Base-by-base conservation (phyloP, 2,329 filamentous ascomycete genomes). In the Blastomyces percursus region DNA sequence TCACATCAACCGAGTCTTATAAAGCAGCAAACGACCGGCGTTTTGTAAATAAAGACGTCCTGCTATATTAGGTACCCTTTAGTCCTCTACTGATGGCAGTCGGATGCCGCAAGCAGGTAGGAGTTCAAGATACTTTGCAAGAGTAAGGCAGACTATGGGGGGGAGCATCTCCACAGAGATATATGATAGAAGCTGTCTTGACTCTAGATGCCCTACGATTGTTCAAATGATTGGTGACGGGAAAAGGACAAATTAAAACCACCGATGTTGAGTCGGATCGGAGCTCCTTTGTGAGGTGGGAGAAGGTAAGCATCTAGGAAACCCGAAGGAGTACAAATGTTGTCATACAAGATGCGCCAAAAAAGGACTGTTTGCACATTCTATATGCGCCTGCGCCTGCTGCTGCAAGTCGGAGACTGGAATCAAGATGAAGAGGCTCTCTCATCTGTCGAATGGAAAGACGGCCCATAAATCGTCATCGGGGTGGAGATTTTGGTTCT, bases 111-210 rank as follows among this genome's bases (percentile, higher is more conserved):
- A 59, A 32, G 42, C 24, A 59, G 56, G 2, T 21, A 44, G 56
- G 24, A 30, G 19, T 48, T 35, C 40, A 59, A 46, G 42, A 27
- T 59, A 59, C 11, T 48, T 59, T 35, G 42, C 8, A 48, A 46
- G 46, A 48, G 24, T 46, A 19, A 40, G 14, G 56, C 16, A 16
- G 56, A 35, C 48, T 30, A 59, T 48, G 24, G 12, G n/a, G 24
- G 16, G 16, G 21, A 57, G 21, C 56, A 59, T 59, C 24, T 59
- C 56, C n/a, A 32, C n/a, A 42, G 21, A 46, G 56, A 58, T 58
- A 58, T 58, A 32, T 58, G 55, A 58, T 4, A 46, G 40, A 40
- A 8, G 40, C 14, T 44, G 21, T 3, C 40, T 44, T 38, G 38
- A 11, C 40, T 4, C 21, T 12, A 59, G 24, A 19, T 8, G 24